Conservation (phyloP, 1,284 basidiomycete species). For the Veloporphyrellus conicus region DNA sequence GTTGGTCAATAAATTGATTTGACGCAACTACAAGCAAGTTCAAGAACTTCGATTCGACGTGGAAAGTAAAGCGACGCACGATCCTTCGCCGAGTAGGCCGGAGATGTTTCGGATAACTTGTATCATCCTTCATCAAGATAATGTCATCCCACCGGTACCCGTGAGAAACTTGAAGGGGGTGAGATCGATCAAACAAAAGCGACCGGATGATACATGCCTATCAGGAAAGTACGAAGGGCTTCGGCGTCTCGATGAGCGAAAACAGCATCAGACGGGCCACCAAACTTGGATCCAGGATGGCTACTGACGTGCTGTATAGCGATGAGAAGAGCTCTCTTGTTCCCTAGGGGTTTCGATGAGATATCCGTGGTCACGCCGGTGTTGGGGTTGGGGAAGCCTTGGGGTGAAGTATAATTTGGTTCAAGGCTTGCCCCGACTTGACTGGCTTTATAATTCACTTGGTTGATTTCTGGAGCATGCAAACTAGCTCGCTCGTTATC, state of each 20-base stretch:
- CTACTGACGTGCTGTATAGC: slow-evolving; percentile 13
- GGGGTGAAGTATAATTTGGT: neutral
- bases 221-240: slow-evolving; percentile 13
- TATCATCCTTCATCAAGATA: slow-evolving; percentile 31
- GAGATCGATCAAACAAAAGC: slow-evolving; percentile 3
- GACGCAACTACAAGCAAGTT: slow-evolving; percentile 16
- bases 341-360: neutral
- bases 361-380: slow-evolving; percentile 1
- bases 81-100: slow-evolving; percentile 30
- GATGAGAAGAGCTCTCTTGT: slow-evolving; percentile 26
- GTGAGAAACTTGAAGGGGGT: slow-evolving; percentile 14
- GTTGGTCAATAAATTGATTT: slow-evolving; percentile 30
- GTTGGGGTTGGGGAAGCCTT: too few relatives aligned
- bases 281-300: slow-evolving; percentile 1
- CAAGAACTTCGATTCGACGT: neutral
- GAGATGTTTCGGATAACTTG: slow-evolving; percentile 4
- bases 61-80: slow-evolving; percentile 17
- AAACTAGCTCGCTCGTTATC: too few relatives aligned
- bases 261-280: slow-evolving; percentile 12
- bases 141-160: slow-evolving; percentile 30
- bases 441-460: too few relatives aligned
- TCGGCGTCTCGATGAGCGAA: slow-evolving; percentile 24
- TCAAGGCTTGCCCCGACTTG: too few relatives aligned
- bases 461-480: too few relatives aligned
- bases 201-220: slow-evolving; percentile 8